Base-by-base conservation (phyloP, 768 basidiomycete species). In the Tulasnella sp. region DNA sequence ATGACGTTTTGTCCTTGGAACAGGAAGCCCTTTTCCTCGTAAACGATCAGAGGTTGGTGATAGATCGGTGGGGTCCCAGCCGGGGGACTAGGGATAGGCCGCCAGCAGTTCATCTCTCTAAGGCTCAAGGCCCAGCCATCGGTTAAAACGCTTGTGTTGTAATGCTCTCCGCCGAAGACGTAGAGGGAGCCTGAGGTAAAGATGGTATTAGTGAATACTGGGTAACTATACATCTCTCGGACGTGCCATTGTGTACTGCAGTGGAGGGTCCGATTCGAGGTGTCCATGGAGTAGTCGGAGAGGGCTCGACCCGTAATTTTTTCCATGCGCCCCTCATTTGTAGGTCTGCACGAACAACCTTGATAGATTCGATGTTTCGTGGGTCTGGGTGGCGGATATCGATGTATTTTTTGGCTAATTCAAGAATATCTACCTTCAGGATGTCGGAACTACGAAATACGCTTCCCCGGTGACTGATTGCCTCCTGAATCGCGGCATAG, bases 281-380 rank as follows among this genome's bases (percentile, higher is more conserved):
- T 35, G 61, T 78, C 82, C 83, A 79, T 82, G 82, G 20, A 83
- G 82, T 46, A 40, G 80, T 82, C 81, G 83, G 11, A 83, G 77
- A 72, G 83, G 84, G 46, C 3, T 76, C 79, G 55, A 81, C 77
- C 26, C 37, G 15, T 42, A 86, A 76, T 77, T 85, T 84, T 79
- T 80, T 79, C 86, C 85, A 86, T 0, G 84, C 85, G 0, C 86
- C 86, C 5, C 81, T 82, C 3, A 86, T 79, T 71, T 87, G 86
- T 13, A 84, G 42, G 37, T 48, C 23, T 0, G 55, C 26, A 35
- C 35, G 2, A 35, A 35, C 35, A 61, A 26, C 48, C 23, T 16
- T 23, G 35, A 74, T 23, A 23, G 26, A 37, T 23, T 55, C 29
- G 29, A 57, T 29, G 18, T 39, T n/a, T 29, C 39, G 9, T 32